Conservation (phyloP, 352 stramenopile species). For the Globisporangium splendens region DNA sequence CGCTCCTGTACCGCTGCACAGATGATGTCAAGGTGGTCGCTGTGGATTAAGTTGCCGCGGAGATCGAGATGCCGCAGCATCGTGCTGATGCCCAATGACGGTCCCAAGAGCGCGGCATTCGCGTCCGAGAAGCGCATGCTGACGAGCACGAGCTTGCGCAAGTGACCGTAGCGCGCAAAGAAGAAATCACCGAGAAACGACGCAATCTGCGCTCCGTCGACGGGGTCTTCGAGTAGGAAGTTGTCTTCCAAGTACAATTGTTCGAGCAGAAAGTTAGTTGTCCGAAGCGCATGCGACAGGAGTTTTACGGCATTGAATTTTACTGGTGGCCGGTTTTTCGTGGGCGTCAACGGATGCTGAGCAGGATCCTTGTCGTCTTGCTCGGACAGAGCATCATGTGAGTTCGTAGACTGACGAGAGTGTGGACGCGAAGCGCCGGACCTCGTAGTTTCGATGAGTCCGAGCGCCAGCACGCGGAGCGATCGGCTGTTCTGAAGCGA, state of each 20-base stretch:
- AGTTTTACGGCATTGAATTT: neutral
- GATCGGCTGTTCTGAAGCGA: slow-evolving; percentile 39
- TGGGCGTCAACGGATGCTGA: too few relatives aligned
- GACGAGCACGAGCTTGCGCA: slow-evolving; percentile 39
- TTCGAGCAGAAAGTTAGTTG: slow-evolving; percentile 58
- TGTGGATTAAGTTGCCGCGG: slow-evolving; percentile 54
- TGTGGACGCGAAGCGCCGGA: neutral
- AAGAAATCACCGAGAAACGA: slow-evolving; percentile 66
- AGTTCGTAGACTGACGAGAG: neutral
- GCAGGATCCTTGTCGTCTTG: slow-evolving; percentile 8
- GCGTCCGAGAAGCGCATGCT: slow-evolving; percentile 43
- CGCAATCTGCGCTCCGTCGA: slow-evolving; percentile 33
- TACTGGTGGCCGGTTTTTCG: too few relatives aligned
- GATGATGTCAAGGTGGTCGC: slow-evolving; percentile 28
- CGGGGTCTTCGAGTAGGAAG: slow-evolving; percentile 19
- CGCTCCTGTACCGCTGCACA: slow-evolving; percentile 28
- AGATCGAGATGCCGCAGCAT: slow-evolving; percentile 48
- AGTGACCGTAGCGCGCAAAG: slow-evolving; percentile 61
- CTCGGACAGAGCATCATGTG: slow-evolving; percentile 11
- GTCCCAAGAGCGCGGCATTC: slow-evolving; percentile 28
- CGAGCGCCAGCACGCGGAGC: slow-evolving; percentile 40
- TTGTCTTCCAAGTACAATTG: slow-evolving; percentile 63
- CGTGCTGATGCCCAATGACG: slow-evolving; percentile 56
- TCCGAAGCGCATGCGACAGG: slow-evolving; percentile 35
- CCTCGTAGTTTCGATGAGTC: slow-evolving; percentile 17